These are phyloP conservation scores for Aureobasidium subglaciale DNA, from an alignment of 2,329 filamentous ascomycete species.

Conservation along the genomic window DNA sequence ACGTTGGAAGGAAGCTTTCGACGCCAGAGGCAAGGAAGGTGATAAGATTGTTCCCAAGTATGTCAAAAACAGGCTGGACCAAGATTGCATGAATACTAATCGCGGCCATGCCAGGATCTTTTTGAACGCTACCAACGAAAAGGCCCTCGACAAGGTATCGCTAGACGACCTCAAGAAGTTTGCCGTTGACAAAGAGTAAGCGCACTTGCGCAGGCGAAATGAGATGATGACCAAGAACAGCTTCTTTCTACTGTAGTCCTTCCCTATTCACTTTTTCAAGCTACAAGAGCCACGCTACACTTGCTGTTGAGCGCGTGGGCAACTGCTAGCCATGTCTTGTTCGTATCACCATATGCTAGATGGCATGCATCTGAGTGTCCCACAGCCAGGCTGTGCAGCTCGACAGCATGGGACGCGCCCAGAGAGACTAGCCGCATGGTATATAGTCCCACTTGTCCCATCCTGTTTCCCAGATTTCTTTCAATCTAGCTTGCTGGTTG, in stretches of 20 bases:
- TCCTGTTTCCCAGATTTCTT: too few relatives aligned
- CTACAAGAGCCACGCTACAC: background rate
- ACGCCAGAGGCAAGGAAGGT: conserved; percentile 43
- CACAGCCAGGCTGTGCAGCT: too few relatives aligned
- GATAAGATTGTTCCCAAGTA: conserved; percentile 40
- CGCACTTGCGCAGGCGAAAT: background rate
- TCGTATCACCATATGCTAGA: too few relatives aligned
- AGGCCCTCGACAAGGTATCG: conserved; percentile 41
- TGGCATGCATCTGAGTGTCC: too few relatives aligned
- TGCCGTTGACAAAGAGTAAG: conserved; percentile 36
- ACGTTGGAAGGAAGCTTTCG: conserved; percentile 49
- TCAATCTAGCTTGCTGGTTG: too few relatives aligned
- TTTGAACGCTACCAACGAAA: conserved; percentile 47
- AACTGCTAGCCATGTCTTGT: too few relatives aligned
- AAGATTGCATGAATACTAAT: conserved; percentile 24
- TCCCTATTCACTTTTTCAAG: background rate
- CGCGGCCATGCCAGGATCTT: conserved; percentile 34
- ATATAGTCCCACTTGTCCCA: too few relatives aligned
- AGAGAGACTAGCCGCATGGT: too few relatives aligned
- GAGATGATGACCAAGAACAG: background rate
- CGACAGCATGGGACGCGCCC: too few relatives aligned
- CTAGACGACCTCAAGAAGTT: conserved; percentile 46
- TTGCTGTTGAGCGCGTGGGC: background rate
- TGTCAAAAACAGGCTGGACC: background rate
- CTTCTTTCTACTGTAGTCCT: background rate